phyloP scores from a whole-genome alignment of 257 asterid genomes.

The Perilla frutescens region DNA sequence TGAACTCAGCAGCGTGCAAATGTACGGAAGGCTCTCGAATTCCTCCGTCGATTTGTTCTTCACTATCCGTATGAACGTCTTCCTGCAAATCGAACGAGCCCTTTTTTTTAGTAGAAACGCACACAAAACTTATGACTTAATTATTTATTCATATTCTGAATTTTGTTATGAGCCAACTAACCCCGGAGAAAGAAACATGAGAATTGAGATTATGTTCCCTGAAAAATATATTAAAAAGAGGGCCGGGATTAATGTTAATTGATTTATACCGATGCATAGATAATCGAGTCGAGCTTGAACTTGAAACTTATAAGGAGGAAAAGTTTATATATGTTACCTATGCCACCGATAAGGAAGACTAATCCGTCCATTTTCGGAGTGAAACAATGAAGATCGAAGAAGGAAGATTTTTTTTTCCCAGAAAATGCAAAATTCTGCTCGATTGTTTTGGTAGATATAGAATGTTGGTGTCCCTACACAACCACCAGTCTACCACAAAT shows the following conservation, averaged over 20 bases:
- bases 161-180: conserved; percentile 33
- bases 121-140: too few species aligned
- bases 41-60: conserved; percentile 62
- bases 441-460: too few species aligned
- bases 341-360: conserved; percentile 49
- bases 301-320: neutral
- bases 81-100: conserved; percentile 39
- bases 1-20: conserved; percentile 61
- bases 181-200: conserved; percentile 79
- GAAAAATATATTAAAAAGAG: conserved; percentile 2
- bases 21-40: conserved; percentile 69
- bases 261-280: too few species aligned
- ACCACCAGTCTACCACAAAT: too few species aligned
- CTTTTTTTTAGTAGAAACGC: neutral
- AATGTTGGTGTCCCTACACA: too few species aligned
- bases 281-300: neutral
- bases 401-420: too few species aligned
- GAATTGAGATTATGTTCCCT: conserved; percentile 75
- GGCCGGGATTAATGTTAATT: too few species aligned
- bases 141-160: too few species aligned
- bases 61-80: conserved; percentile 69
- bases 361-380: conserved; percentile 47
- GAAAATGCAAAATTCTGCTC: too few species aligned
- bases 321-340: conserved; percentile 43
- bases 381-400: neutral